A percentile compares a stretch with the other conserved stretches of the same genome.
phyloP scores from a whole-genome alignment of 768 basidiomycete species.

The Amanita pseudoporphyria region DNA sequence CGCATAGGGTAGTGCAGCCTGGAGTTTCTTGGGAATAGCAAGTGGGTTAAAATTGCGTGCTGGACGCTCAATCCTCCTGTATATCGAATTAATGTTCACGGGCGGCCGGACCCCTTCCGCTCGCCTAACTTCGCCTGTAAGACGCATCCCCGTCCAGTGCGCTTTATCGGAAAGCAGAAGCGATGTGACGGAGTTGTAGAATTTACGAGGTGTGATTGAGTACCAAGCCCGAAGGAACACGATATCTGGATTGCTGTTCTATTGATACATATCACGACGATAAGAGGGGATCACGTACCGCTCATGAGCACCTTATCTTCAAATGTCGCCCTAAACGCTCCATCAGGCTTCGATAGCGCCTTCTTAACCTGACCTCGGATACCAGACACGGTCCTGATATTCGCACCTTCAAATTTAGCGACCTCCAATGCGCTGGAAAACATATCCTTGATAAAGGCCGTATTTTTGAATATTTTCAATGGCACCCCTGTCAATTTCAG shows the following conservation, averaged over 20 bases:
- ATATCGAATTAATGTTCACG: constrained; percentile 72
- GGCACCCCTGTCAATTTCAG: constrained; percentile 93
- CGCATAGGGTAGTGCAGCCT: constrained; percentile 83
- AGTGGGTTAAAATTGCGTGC: constrained; percentile 87
- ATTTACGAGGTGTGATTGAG: constrained; percentile 87
- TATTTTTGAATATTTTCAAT: constrained; percentile 98
- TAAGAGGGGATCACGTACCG: constrained; percentile 42
- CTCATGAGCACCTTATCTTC: constrained; percentile 97
- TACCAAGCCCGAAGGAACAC: constrained; percentile 97
- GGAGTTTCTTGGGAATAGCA: constrained; percentile 82
- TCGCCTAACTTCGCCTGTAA: constrained; percentile 88
- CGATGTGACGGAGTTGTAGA: constrained; percentile 95
- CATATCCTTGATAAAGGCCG: constrained; percentile 97
- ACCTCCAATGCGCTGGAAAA: constrained; percentile 90
- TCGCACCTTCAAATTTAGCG: constrained; percentile 98
- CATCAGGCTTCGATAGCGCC: constrained; percentile 89
- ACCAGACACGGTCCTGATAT: constrained; percentile 89
- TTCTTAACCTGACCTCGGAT: constrained; percentile 97
- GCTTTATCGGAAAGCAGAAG: constrained; percentile 75
- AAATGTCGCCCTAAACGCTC: constrained; percentile 92
- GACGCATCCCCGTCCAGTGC: constrained; percentile 90
- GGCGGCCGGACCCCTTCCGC: constrained; percentile 82
- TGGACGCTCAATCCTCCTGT: constrained; percentile 73
- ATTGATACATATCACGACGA: background rate
- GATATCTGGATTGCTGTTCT: constrained; percentile 49